These are phyloP conservation scores for Aspergillus sp. DNA, from an alignment of 2,329 filamentous ascomycete genomes.

Conservation along the genomic window DNA sequence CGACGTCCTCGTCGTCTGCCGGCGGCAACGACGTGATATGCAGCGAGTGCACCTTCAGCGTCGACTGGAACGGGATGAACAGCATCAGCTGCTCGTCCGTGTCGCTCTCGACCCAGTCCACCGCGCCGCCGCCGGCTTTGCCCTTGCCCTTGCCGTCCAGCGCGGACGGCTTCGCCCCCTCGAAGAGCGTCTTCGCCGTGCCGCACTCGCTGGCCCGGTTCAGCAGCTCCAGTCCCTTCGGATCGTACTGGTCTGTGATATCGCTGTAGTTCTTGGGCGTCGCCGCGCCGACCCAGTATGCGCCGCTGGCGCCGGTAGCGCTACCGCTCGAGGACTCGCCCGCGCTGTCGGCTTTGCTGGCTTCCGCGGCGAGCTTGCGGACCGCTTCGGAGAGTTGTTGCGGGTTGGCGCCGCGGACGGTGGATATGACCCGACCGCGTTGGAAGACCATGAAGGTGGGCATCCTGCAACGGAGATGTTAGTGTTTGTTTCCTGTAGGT, in stretches of 20 bases:
- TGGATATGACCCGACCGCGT: constrained; percentile 64
- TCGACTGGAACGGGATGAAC: constrained; percentile 83
- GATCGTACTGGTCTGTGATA: constrained; percentile 77
- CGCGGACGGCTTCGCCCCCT: constrained; percentile 62
- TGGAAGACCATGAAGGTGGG: constrained; percentile 93
- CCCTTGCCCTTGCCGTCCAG: constrained; percentile 45
- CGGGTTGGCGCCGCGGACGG: constrained; percentile 71
- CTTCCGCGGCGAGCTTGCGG: constrained; percentile 67
- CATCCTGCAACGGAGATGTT: constrained; percentile 49
- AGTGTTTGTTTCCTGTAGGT: background rate
- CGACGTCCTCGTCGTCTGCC: constrained; percentile 48
- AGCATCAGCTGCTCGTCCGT: constrained; percentile 96
- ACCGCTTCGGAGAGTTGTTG: constrained; percentile 68
- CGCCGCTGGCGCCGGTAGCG: constrained; percentile 41
- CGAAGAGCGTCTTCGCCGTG: constrained; percentile 70
- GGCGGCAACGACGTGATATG: constrained; percentile 80
- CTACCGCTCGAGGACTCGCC: constrained; percentile 40
- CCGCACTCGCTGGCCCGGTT: constrained; percentile 80
- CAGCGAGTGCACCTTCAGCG: constrained; percentile 81
- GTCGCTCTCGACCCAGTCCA: constrained; percentile 87
- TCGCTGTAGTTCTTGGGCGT: constrained; percentile 79
- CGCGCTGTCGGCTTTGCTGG: constrained; percentile 45
- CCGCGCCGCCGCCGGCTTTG: constrained; percentile 53
- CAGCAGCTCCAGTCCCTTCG: constrained; percentile 76
- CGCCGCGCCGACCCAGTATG: constrained; percentile 68